phyloP scores from a whole-genome alignment of 2,329 filamentous ascomycete genomes.

The Chaetomiaceae sp. region DNA sequence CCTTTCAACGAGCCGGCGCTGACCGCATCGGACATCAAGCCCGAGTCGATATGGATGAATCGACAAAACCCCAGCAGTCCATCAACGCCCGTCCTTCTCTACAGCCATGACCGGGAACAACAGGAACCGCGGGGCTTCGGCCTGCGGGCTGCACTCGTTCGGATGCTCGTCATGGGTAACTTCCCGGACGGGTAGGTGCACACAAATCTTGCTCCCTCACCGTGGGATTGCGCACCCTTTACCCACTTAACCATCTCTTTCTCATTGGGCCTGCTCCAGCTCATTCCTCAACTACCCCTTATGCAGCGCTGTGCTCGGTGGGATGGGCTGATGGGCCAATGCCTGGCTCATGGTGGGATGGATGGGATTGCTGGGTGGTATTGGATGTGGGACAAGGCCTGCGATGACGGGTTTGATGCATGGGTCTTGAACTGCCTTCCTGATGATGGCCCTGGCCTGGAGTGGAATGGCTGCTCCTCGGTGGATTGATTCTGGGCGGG shows the following conservation, averaged over 20 bases:
- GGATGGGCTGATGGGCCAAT: neutral
- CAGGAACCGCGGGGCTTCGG: no score
- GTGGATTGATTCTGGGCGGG: neutral
- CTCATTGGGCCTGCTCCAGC: constrained; percentile 1
- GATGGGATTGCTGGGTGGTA: neutral
- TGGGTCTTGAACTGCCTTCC: neutral
- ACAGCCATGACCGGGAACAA: neutral
- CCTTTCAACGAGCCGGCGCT: no score
- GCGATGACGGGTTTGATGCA: no score
- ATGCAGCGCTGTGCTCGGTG: no score
- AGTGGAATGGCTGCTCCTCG: neutral
- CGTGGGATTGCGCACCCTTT: constrained; percentile 1
- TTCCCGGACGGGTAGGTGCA: constrained; percentile 24
- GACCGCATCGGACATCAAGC: no score
- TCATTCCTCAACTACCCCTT: neutral
- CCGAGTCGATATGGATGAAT: no score
- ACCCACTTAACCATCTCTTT: neutral
- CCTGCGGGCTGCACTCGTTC: no score
- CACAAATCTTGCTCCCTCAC: neutral
- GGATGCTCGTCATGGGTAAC: neutral
- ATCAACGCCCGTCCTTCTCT: constrained; percentile 3
- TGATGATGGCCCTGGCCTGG: neutral
- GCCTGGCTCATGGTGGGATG: neutral
- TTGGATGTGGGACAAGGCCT: neutral
- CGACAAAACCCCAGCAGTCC: neutral